A percentile compares a stretch with the other conserved stretches of the same genome.
Conservation (phyloP, 148 eudicot species). For the Limonium bicolor region DNA sequence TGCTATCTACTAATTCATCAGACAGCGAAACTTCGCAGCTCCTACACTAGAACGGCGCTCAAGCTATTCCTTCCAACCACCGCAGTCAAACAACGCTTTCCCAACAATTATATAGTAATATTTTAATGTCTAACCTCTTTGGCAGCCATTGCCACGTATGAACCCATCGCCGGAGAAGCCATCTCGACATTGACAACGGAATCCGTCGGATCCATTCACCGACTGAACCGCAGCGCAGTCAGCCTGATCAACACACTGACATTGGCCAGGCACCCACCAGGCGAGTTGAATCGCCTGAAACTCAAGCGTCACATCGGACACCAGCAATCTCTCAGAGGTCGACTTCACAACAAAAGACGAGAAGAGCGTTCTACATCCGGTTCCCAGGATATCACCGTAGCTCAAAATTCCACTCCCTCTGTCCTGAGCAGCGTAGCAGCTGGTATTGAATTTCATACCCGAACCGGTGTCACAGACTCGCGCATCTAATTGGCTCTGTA, state of each 20-base stretch:
- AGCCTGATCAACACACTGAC: constrained; percentile 31
- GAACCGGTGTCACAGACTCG: not conserved
- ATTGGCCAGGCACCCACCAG: constrained; percentile 60
- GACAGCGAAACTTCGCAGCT: no score
- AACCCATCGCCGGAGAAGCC: constrained; percentile 82
- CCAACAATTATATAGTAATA: no score
- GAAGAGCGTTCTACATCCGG: constrained; percentile 22
- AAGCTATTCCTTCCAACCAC: no score
- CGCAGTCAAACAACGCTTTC: no score
- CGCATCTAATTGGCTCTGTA: constrained; percentile 12
- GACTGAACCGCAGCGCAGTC: constrained; percentile 7
- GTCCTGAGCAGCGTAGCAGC: constrained; percentile 21
- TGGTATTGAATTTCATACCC: constrained; percentile 5
- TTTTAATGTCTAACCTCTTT: no score
- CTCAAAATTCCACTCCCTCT: constrained; percentile 11
- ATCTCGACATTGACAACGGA: constrained; percentile 36
- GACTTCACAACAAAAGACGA: constrained; percentile 30
- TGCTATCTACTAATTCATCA: no score
- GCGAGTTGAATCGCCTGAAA: constrained; percentile 38
- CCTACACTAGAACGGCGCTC: no score
- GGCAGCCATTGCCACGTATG: constrained; percentile 37
- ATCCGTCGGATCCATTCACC: constrained; percentile 14
- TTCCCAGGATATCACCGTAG: constrained; percentile 5
- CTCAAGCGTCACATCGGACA: constrained; percentile 20
- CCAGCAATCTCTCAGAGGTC: not conserved